These are phyloP conservation scores for Luzula sylvatica DNA, from an alignment of 176 grass and related monocot genomes.

Conservation along the genomic window DNA sequence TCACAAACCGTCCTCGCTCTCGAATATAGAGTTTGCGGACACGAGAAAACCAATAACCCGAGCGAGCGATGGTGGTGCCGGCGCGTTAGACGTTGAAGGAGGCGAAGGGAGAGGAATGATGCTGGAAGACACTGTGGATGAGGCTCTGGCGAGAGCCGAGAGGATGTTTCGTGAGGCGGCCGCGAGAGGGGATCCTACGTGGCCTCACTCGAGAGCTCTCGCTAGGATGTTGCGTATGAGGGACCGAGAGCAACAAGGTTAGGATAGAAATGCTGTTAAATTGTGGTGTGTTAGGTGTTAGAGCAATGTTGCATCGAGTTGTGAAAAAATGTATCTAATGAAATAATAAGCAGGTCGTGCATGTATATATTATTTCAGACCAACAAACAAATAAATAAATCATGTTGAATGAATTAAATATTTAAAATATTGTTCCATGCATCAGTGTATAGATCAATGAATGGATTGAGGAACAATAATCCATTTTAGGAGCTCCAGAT, in stretches of 20 bases:
- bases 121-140: slow-evolving; percentile 55
- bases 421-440: background rate
- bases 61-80: slow-evolving; percentile 28
- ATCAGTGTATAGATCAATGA: background rate
- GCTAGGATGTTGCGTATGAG: slow-evolving; percentile 37
- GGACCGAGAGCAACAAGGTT: background rate
- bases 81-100: slow-evolving; percentile 5
- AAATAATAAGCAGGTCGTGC: no score
- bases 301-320: background rate
- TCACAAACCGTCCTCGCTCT: slow-evolving; percentile 69
- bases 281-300: no score
- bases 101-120: background rate
- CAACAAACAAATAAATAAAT: no score
- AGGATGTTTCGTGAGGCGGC: slow-evolving; percentile 41
- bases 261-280: no score
- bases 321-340: no score
- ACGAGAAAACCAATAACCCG: slow-evolving; percentile 51
- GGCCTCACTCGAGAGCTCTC: slow-evolving; percentile 66
- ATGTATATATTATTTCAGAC: no score
- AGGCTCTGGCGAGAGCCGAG: slow-evolving; percentile 47
- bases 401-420: background rate
- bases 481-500: background rate
- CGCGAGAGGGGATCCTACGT: slow-evolving; percentile 29
- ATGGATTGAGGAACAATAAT: background rate
- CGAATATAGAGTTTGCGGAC: slow-evolving; percentile 59